Evolutionary conservation across 805 yeast genomes (phyloP).

Genomic region (Saccharomycopsis selenospora): DNA sequence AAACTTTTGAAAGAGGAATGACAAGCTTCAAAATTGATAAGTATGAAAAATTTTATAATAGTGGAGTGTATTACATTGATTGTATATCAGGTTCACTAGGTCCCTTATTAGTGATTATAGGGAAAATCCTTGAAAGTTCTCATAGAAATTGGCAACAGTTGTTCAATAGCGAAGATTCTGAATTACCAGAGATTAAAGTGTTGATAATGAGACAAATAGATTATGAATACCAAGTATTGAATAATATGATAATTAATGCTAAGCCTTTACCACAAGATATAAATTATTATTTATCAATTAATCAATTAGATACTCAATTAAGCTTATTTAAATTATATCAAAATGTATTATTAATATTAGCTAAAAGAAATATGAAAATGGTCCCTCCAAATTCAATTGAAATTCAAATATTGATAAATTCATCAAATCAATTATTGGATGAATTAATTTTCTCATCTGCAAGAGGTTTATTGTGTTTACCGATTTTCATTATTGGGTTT

Average conservation of each 20-base stretch:
- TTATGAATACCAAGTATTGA: not conserved
- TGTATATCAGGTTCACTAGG: conserved; percentile 15
- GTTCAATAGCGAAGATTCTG: conserved; percentile 1
- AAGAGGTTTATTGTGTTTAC: conserved; percentile 14
- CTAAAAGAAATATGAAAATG: not conserved
- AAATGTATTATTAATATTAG: conserved; percentile 4
- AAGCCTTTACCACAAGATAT: conserved; percentile 1
- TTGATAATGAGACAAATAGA: conserved; percentile 2
- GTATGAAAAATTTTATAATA: conserved; percentile 7
- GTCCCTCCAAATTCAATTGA: conserved; percentile 2
- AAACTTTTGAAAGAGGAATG: conserved; percentile 4
- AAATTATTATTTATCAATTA: conserved; percentile 5
- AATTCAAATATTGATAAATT: conserved; percentile 7
- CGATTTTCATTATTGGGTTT: conserved; percentile 12
- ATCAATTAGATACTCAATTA: conserved; percentile 8
- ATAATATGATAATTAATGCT: not conserved
- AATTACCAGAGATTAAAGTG: not conserved
- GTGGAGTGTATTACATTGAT: conserved; percentile 11
- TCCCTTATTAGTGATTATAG: conserved; percentile 15
- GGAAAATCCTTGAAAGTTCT: conserved; percentile 3
- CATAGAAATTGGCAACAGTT: not conserved
- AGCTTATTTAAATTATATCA: conserved; percentile 10
- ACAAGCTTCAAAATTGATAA: conserved; percentile 9
- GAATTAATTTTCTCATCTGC: conserved; percentile 7
- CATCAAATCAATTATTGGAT: conserved; percentile 3